A percentile compares a stretch with the other conserved stretches of the same genome.
Conservation (phyloP, 768 basidiomycete genomes). For the Dentipellis sp. region DNA sequence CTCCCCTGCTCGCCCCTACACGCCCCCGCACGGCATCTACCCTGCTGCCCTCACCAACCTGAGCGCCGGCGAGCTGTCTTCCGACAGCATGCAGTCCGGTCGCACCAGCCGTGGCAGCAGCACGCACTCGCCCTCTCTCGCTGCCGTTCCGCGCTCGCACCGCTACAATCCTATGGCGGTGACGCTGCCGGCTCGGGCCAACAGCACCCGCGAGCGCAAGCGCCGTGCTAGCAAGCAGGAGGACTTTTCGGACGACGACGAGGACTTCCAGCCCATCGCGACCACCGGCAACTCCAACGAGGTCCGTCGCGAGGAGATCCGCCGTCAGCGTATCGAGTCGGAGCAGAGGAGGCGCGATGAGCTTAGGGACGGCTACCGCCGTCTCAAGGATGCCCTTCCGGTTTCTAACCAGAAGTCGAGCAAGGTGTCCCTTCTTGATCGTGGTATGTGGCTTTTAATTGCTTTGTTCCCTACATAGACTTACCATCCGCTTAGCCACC, state of each 20-base stretch:
- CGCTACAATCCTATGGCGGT: constrained; percentile 65
- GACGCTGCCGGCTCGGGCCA: constrained; percentile 33
- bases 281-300: constrained; percentile 40
- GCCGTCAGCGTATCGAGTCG: constrained; percentile 88
- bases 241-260: constrained; percentile 67
- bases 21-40: constrained; percentile 61
- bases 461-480: constrained; percentile 25
- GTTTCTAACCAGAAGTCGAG: constrained; percentile 87
- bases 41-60: constrained; percentile 67
- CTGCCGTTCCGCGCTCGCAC: constrained; percentile 64
- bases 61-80: constrained; percentile 61
- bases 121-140: constrained; percentile 43
- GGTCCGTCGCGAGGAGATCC: constrained; percentile 80
- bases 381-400: constrained; percentile 85
- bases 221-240: constrained; percentile 35
- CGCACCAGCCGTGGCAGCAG: constrained; percentile 62
- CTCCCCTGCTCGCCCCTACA: constrained; percentile 53
- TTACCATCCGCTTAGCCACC: constrained; percentile 30
- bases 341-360: constrained; percentile 90
- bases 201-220: constrained; percentile 33
- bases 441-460: constrained; percentile 34
- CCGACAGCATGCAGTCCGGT: constrained; percentile 59
- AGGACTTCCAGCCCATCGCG: constrained; percentile 56
- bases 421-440: constrained; percentile 85
- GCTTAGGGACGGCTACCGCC: constrained; percentile 84